Evolutionary conservation across 108 stramenopile species (phyloP), one percentile per base, ranked within the genome.

Genomic region (Cyclostephanos tholiformis): DNA sequence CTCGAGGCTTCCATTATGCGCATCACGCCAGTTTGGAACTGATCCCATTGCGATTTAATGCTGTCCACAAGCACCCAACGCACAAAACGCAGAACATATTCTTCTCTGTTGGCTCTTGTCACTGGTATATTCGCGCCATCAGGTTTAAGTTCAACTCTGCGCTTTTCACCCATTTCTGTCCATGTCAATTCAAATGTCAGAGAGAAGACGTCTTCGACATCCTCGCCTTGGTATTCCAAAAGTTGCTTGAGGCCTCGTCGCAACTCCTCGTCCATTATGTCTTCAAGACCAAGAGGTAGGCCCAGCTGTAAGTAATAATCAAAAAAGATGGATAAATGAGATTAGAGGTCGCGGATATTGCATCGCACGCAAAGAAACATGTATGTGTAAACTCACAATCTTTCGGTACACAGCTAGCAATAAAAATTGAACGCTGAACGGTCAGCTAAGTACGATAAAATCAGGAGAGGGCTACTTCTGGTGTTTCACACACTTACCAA

Each of bases 151-250:
- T 96, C 96, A 57, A 91, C 64, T 41, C 70, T 84, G 19, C 77
- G 75, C 52, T 82, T 71, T 64, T 84, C 80, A 52, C 95, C 96
- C 6, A 94, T 69, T 44, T 86, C 83, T 71, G 73, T 85, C 88
- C 88, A 92, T 29, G 85, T 67, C 27, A 86, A 85, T 77, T 94
- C 91, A 48, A 94, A 92, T 4, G 55, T 71, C 19, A 92, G 77
- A 63, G 93, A 95, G 61, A 96, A 97, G 9, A 97, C 65, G 55
- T 93, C 82, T 72, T 97, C 96, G 0, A 94, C 87, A 67, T 92
- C 97, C 58, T 93, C 90, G 20, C 82, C 91, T 23, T 88, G 87
- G 67, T 96, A 97, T 10, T 91, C 92, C 59, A 95, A 67, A 44
- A 98, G 75, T 56, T 87, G 80, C 69, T 90, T 71, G 38, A 98